These are phyloP conservation scores for Lobosporangium transversale DNA, from an alignment of 192 early-diverging fungal species.

Conservation along the genomic window DNA sequence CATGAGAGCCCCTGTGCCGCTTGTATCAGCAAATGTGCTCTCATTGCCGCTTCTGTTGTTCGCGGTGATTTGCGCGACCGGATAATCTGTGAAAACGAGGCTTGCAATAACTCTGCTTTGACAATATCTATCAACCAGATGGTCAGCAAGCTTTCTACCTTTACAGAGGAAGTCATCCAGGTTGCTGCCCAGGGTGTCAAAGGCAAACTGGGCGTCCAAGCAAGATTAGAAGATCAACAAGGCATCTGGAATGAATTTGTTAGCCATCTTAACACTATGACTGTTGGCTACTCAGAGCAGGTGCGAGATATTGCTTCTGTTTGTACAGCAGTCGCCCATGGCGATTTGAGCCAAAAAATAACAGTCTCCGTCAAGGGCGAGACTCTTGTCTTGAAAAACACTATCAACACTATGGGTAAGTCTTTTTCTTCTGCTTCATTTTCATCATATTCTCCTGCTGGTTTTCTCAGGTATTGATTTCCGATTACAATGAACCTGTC, in stretches of 20 bases:
- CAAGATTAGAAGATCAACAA: constrained; percentile 52
- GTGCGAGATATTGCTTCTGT: constrained; percentile 77
- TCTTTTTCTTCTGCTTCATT: background rate
- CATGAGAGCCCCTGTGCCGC: constrained; percentile 52
- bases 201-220: constrained; percentile 78
- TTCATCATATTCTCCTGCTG: background rate
- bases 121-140: constrained; percentile 67
- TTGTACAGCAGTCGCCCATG: constrained; percentile 73
- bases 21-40: constrained; percentile 59
- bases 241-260: constrained; percentile 70
- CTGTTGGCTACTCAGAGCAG: constrained; percentile 64
- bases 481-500: no score
- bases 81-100: constrained; percentile 54
- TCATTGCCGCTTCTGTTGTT: constrained; percentile 57
- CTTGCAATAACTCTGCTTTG: constrained; percentile 53
- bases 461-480: background rate
- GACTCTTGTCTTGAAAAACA: constrained; percentile 72
- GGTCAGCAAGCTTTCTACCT: constrained; percentile 65
- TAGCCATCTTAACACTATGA: constrained; percentile 68
- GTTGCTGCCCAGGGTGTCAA: constrained; percentile 78
- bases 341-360: constrained; percentile 75
- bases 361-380: constrained; percentile 76
- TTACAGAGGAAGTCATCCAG: constrained; percentile 69
- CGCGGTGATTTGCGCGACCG: constrained; percentile 56
- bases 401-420: constrained; percentile 80